Base-by-base conservation (phyloP, 768 basidiomycete genomes). In the Pisolithus sp. region DNA sequence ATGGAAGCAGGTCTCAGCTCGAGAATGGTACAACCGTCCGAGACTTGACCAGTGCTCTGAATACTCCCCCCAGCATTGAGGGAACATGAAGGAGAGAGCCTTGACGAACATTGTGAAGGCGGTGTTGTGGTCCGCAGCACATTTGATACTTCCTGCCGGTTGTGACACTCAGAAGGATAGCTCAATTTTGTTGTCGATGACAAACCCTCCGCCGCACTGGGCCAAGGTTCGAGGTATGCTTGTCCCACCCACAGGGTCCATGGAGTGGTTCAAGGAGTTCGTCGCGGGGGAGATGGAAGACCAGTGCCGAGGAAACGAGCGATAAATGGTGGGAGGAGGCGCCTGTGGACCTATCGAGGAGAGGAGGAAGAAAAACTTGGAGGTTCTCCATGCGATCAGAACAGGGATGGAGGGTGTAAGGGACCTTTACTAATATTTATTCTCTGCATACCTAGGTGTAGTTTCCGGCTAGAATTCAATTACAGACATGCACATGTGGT, bases 241-340 rank as follows among this genome's bases (percentile, higher is more conserved):
- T 9, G 53, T 59, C 0, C 46, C 59, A 2, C 62, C 66, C 9
- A 41, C 49, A 2, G 67, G 66, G 0, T 60, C 52, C 23, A 55
- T 57, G 51, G 28, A 47, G 9, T 20, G 41, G 2, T 69, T 62
- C 20, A 71, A 61, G 36, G 67, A 69, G 23, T 76, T 88, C 44
- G 65, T 81, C 42, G 69, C 67, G 17, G 78, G 81, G 9, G 79
- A n/a, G 78, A 17, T 89, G 87, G 87, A 73, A 73, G 31, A 74
- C 30, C 30, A 34, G 20, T 46, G 26, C 45, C 7, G 21, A 46
- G 9, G 30, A 31, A 7, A 31, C 9, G 30, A 72, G 59, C 18
- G 76, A 80, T 64, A 71, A 83, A 49, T 89, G 83, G 82, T 89
- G 86, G 85, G 82, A 86, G 37, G 61, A 66, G 10, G 81, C 82